These are phyloP conservation scores for Penicillium sp. DNA, from an alignment of 2,329 filamentous ascomycete species.

Conservation along the genomic window DNA sequence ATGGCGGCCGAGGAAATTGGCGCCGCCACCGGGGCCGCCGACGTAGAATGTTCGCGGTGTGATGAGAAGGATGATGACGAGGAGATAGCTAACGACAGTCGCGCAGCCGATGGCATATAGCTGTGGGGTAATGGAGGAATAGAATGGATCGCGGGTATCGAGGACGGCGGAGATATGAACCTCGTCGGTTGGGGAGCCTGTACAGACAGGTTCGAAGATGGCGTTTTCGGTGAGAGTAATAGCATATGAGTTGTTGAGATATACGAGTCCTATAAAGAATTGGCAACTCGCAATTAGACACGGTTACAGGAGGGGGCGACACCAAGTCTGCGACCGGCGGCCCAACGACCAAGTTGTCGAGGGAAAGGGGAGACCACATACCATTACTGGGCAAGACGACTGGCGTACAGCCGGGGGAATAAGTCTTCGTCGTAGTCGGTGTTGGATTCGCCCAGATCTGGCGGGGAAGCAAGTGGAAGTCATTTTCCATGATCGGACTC, in stretches of 20 bases:
- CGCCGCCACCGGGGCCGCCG: conserved; percentile 63
- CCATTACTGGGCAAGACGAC: conserved; percentile 62
- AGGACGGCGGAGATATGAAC: conserved; percentile 52
- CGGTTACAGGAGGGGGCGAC: background rate
- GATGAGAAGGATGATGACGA: conserved; percentile 90
- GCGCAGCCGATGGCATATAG: conserved; percentile 89
- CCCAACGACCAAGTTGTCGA: background rate
- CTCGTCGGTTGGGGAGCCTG: conserved; percentile 34
- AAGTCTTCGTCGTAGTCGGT: conserved; percentile 36
- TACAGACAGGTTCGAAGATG: conserved; percentile 51
- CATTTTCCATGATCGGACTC: conserved; percentile 35
- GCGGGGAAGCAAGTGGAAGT: conserved; percentile 35
- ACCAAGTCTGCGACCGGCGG: background rate
- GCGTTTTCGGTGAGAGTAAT: conserved; percentile 50
- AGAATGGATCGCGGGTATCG: conserved; percentile 81
- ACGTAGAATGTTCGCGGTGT: conserved; percentile 92
- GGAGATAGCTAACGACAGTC: conserved; percentile 85
- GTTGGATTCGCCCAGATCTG: conserved; percentile 43
- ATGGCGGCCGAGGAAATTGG: conserved; percentile 74
- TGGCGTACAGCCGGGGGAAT: conserved; percentile 57
- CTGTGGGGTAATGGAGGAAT: conserved; percentile 88
- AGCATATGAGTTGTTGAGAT: conserved; percentile 42
- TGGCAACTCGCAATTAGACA: conserved; percentile 3
- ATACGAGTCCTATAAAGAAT: conserved; percentile 36
- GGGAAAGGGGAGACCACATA: conserved; percentile 22